Percentiles rank a stretch among this genome's conserved stretches.
phyloP scores from a whole-genome alignment of 345 rosid genomes.

The Linum tenue region DNA sequence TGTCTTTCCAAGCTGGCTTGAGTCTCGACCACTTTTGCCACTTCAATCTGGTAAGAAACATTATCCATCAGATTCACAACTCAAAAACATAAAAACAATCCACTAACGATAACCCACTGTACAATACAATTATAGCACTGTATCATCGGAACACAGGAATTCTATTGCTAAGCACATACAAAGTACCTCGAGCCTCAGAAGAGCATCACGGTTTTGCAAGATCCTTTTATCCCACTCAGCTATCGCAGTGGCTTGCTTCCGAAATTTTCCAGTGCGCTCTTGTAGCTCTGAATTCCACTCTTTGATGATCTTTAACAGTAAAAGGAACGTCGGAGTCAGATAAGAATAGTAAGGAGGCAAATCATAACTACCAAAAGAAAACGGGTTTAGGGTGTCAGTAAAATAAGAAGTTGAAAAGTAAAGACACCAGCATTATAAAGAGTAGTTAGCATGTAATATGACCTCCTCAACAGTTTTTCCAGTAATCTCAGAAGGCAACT shows the following conservation, averaged over 20 bases:
- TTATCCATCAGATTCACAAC: constrained; percentile 3
- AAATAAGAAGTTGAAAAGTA: not conserved
- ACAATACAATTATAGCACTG: not conserved
- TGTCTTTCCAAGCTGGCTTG: constrained; percentile 76
- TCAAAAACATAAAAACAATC: not conserved
- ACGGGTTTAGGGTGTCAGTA: constrained; percentile 1
- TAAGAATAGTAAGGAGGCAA: constrained; percentile 2
- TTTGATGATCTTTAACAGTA: constrained; percentile 60
- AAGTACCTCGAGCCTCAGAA: constrained; percentile 87
- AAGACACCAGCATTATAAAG: not conserved
- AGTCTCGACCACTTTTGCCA: constrained; percentile 93
- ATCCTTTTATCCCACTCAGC: constrained; percentile 98
- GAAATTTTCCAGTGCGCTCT: constrained; percentile 82
- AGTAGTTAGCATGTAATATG: constrained; percentile 11
- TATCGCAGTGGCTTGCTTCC: constrained; percentile 85
- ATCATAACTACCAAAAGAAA: constrained; percentile 3
- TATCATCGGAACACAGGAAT: constrained; percentile 4
- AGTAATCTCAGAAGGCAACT: constrained; percentile 75
- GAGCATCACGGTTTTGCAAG: constrained; percentile 93
- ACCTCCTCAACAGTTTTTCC: constrained; percentile 97
- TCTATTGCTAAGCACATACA: not conserved
- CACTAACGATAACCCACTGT: not conserved
- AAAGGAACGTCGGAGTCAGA: not conserved
- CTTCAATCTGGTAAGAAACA: constrained; percentile 60
- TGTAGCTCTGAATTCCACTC: constrained; percentile 95